These are phyloP conservation scores for Chytriomyces sp. DNA, from an alignment of 192 early-diverging fungal genomes.

Conservation along the genomic window DNA sequence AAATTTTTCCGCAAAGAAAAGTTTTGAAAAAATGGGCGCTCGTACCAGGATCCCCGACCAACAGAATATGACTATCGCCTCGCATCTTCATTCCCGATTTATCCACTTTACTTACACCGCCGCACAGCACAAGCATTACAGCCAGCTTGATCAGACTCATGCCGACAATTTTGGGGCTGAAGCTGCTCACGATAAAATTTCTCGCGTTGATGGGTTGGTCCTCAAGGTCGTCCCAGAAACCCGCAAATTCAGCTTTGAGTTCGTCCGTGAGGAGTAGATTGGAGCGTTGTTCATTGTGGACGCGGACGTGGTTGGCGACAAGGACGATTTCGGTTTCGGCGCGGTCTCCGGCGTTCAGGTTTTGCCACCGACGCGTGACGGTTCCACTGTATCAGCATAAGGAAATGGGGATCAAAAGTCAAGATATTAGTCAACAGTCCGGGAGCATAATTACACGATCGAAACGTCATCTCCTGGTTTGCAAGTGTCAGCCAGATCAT, in stretches of 20 bases:
- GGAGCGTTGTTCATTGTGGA: constrained; percentile 64
- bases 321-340: constrained; percentile 68
- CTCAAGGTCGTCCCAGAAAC: constrained; percentile 60
- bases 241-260: constrained; percentile 54
- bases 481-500: constrained; percentile 87
- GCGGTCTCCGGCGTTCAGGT: constrained; percentile 52
- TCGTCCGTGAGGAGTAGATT: constrained; percentile 60
- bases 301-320: constrained; percentile 64
- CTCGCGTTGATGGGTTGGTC: constrained; percentile 45
- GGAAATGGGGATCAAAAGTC: not conserved
- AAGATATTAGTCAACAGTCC: not conserved
- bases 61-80: constrained; percentile 74
- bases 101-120: constrained; percentile 67
- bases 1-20: not conserved
- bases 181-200: constrained; percentile 63
- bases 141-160: constrained; percentile 74
- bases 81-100: constrained; percentile 59
- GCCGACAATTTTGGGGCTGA: constrained; percentile 76
- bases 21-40: not conserved
- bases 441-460: constrained; percentile 30
- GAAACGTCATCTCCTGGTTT: constrained; percentile 75
- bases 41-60: constrained; percentile 80
- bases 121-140: constrained; percentile 70
- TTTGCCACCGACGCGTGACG: constrained; percentile 65
- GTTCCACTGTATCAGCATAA: constrained; percentile 52